Percentiles rank a stretch among this genome's conserved stretches.
phyloP scores from a whole-genome alignment of 345 rosid species.

The Moricandia arvensis region DNA sequence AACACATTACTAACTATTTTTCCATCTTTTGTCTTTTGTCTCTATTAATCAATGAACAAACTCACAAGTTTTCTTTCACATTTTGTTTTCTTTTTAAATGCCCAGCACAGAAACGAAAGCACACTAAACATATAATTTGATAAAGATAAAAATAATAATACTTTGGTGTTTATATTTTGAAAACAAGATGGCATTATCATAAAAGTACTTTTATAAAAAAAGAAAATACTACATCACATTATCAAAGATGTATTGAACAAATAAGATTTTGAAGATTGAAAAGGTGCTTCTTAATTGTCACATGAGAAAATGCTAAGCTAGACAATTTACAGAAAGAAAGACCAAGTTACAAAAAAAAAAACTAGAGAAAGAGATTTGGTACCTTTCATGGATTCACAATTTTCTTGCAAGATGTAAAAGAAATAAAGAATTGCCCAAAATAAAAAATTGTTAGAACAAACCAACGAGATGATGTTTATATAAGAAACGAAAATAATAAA shows the following conservation, averaged over 20 bases:
- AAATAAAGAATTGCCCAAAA: background rate
- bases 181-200: background rate
- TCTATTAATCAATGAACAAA: slow-evolving; percentile 8
- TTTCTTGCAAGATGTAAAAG: background rate
- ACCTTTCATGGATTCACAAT: slow-evolving; percentile 35
- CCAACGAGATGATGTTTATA: slow-evolving; percentile 21
- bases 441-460: slow-evolving; percentile 23
- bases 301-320: background rate
- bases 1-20: slow-evolving; percentile 12
- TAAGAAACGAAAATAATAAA: slow-evolving; percentile 7
- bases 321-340: background rate
- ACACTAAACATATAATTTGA: background rate
- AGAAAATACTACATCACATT: background rate
- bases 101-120: background rate
- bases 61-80: slow-evolving; percentile 11
- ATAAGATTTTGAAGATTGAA: background rate
- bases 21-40: slow-evolving; percentile 1
- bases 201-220: background rate
- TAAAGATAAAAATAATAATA: too few species aligned
- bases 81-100: background rate
- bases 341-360: too few species aligned
- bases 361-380: slow-evolving; percentile 4
- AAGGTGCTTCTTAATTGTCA: background rate
- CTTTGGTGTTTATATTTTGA: background rate
- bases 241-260: background rate